Percentiles rank a stretch among this genome's conserved stretches.
phyloP scores from a whole-genome alignment of 1,284 basidiomycete species.

The Cryptococcus sp. region DNA sequence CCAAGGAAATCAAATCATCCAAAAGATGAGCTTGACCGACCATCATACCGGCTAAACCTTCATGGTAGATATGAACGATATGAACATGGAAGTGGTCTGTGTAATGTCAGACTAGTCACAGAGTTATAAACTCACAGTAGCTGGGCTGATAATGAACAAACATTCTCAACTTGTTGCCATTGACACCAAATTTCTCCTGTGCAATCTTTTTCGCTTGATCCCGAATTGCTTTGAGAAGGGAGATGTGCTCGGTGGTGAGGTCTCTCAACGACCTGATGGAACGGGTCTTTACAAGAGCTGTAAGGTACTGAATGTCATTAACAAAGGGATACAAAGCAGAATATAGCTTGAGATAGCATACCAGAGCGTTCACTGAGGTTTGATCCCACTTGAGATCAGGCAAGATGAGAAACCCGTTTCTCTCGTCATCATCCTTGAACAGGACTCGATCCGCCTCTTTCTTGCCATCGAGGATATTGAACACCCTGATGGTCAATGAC shows the following conservation, averaged over 20 bases:
- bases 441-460: slow-evolving; percentile 76
- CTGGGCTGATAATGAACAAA: slow-evolving; percentile 94
- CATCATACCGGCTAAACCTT: slow-evolving; percentile 63
- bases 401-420: slow-evolving; percentile 68
- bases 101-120: background rate
- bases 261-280: slow-evolving; percentile 67
- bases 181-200: slow-evolving; percentile 66
- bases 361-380: slow-evolving; percentile 53
- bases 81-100: slow-evolving; percentile 94
- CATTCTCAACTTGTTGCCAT: slow-evolving; percentile 64
- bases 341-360: slow-evolving; percentile 8
- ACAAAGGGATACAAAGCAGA: background rate
- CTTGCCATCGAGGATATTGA: slow-evolving; percentile 73
- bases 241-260: slow-evolving; percentile 60
- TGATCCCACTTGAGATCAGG: slow-evolving; percentile 96
- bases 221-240: slow-evolving; percentile 63
- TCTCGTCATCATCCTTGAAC: slow-evolving; percentile 56
- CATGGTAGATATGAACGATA: slow-evolving; percentile 72
- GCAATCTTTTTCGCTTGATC: slow-evolving; percentile 60
- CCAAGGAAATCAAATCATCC: slow-evolving; percentile 81
- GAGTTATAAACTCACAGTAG: slow-evolving; percentile 65
- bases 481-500: slow-evolving; percentile 58
- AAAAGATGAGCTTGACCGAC: slow-evolving; percentile 90
- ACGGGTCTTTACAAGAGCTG: slow-evolving; percentile 61
- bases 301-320: slow-evolving; percentile 58